Percentiles rank a stretch among this genome's conserved stretches.
Conservation (phyloP, 2,329 filamentous ascomycete species). For the Claviceps digitariae region DNA sequence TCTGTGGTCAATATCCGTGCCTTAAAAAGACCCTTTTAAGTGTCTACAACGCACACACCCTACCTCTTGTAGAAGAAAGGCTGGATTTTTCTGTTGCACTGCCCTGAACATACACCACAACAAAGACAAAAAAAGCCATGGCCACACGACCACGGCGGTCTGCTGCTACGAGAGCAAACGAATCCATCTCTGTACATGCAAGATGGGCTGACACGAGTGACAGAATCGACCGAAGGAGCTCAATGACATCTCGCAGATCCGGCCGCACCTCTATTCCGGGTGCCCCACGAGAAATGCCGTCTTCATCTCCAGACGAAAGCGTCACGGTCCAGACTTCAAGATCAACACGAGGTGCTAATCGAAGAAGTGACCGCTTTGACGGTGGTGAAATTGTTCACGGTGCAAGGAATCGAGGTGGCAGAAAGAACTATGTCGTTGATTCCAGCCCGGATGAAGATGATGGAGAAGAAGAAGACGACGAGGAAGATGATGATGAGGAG, state of each 20-base stretch:
- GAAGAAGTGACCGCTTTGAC: slow-evolving; percentile 25
- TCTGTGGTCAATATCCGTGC: not conserved
- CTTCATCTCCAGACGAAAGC: slow-evolving; percentile 33
- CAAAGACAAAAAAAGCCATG: slow-evolving; percentile 20
- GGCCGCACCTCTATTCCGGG: slow-evolving; percentile 31
- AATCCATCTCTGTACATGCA: slow-evolving; percentile 28
- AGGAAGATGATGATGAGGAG: slow-evolving; percentile 24
- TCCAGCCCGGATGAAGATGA: slow-evolving; percentile 35
- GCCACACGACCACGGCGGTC: slow-evolving; percentile 33
- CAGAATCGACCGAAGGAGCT: slow-evolving; percentile 19
- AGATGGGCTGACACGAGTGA: slow-evolving; percentile 27
- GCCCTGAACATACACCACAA: not conserved
- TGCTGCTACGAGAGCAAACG: slow-evolving; percentile 28
- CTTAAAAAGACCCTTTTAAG: not conserved
- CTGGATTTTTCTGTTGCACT: not conserved
- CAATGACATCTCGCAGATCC: slow-evolving; percentile 40
- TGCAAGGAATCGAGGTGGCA: slow-evolving; percentile 39
- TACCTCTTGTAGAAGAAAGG: not conserved
- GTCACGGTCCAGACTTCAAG: slow-evolving; percentile 40
- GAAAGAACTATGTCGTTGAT: slow-evolving; percentile 48
- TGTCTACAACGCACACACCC: not conserved
- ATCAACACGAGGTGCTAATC: slow-evolving; percentile 27
- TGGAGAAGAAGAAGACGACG: slow-evolving; percentile 28
- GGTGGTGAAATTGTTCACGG: slow-evolving; percentile 34
- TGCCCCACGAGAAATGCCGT: slow-evolving; percentile 30